A percentile compares a stretch with the other conserved stretches of the same genome.
Evolutionary conservation across 2,329 filamentous ascomycete genomes (phyloP).

Genomic region (Fusarium sp.): DNA sequence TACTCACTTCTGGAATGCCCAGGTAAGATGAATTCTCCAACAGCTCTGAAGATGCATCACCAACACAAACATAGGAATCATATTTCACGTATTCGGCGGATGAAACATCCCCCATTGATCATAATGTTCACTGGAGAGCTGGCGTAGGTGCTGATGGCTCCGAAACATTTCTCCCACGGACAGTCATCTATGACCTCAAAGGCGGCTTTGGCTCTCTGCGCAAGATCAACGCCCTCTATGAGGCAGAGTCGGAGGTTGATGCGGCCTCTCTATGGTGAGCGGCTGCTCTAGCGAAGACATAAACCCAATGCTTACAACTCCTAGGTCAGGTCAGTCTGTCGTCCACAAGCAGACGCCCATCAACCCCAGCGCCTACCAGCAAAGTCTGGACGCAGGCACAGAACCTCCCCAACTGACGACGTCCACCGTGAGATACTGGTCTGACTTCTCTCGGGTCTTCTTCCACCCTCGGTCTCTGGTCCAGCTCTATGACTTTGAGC

Average conservation of each 20-base stretch:
- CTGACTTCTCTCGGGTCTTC: conserved; percentile 92
- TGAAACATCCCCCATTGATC: conserved; percentile 51
- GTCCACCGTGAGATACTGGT: conserved; percentile 91
- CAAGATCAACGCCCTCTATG: conserved; percentile 90
- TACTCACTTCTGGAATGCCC: conserved; percentile 97
- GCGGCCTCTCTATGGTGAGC: conserved; percentile 50
- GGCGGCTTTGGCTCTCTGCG: conserved; percentile 89
- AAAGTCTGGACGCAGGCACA: conserved; percentile 79
- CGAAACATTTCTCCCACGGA: conserved; percentile 92
- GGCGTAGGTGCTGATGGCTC: conserved; percentile 85
- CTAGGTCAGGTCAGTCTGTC: conserved; percentile 74
- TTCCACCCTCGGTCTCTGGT: conserved; percentile 90
- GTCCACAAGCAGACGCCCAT: conserved; percentile 78
- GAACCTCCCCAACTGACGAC: conserved; percentile 74
- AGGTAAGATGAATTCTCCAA: conserved; percentile 61
- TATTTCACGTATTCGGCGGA: conserved; percentile 88
- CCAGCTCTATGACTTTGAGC: conserved; percentile 87
- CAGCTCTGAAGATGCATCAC: not conserved
- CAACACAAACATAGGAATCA: conserved; percentile 74
- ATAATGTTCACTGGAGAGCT: conserved; percentile 85
- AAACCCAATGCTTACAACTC: not conserved
- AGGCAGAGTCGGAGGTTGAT: conserved; percentile 57
- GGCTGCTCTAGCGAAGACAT: too few species aligned
- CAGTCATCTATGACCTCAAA: conserved; percentile 95
- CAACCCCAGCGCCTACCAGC: conserved; percentile 79